phyloP scores from a whole-genome alignment of 495 filamentous ascomycete genomes.

The Wilcoxina mikolae region DNA sequence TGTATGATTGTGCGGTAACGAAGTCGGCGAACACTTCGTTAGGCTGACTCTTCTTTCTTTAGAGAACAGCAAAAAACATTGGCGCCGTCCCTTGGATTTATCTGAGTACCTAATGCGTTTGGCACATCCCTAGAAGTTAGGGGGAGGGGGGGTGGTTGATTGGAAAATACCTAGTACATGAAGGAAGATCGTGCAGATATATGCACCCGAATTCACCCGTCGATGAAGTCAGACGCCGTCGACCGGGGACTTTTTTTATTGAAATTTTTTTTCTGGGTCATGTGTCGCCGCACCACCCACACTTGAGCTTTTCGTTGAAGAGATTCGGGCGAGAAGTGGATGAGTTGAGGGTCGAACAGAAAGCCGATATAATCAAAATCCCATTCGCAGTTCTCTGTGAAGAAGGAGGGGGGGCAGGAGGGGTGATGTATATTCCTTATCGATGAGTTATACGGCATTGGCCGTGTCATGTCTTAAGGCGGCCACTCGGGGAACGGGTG shows the following conservation, averaged over 20 bases:
- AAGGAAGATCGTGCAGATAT: background rate
- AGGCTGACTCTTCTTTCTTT: no score
- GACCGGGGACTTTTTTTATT: background rate
- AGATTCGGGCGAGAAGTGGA: no score
- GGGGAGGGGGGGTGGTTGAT: no score
- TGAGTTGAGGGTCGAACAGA: background rate
- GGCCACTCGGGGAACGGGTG: background rate
- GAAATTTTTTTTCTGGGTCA: background rate
- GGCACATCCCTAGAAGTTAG: no score
- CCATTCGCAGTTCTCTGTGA: background rate
- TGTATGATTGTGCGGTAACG: no score
- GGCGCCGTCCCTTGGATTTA: no score
- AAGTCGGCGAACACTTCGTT: no score
- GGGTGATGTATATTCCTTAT: background rate
- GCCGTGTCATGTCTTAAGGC: background rate
- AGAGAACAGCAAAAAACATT: no score
- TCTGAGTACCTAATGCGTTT: no score
- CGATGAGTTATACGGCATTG: background rate
- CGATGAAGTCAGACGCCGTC: background rate
- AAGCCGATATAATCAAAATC: background rate
- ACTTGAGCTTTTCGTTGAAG: background rate
- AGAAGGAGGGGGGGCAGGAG: background rate
- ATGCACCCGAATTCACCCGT: constrained; percentile 3
- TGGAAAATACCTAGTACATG: no score
- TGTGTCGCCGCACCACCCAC: background rate